phyloP scores from a whole-genome alignment of 805 yeast genomes.

The Ogataea pini region DNA sequence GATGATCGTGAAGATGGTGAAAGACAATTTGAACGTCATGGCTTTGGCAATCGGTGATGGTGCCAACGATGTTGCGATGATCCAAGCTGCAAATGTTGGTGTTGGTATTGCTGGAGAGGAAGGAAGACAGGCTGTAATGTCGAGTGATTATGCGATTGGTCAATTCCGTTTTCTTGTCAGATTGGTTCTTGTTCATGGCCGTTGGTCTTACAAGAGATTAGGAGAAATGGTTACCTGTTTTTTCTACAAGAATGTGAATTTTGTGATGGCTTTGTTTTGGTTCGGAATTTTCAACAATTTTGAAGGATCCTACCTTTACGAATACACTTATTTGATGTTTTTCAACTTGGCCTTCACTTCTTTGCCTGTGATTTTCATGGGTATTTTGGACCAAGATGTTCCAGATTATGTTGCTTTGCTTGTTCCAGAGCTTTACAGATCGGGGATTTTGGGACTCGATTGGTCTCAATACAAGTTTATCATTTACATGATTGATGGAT shows the following conservation, averaged over 20 bases:
- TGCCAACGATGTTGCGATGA: constrained; percentile 87
- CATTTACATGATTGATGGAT: constrained; percentile 66
- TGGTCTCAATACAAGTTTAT: constrained; percentile 63
- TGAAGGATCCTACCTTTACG: constrained; percentile 76
- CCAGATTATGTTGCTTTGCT: constrained; percentile 61
- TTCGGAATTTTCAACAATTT: constrained; percentile 66
- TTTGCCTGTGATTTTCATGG: constrained; percentile 72
- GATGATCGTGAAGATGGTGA: constrained; percentile 66
- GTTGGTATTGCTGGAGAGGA: constrained; percentile 88
- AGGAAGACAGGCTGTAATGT: constrained; percentile 86
- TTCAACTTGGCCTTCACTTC: constrained; percentile 83
- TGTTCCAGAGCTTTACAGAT: constrained; percentile 69
- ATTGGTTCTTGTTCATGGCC: constrained; percentile 74
- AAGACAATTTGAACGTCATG: constrained; percentile 64
- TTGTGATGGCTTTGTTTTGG: constrained; percentile 77
- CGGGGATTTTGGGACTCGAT: constrained; percentile 64
- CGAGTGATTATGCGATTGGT: constrained; percentile 80
- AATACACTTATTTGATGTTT: constrained; percentile 75
- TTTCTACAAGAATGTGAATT: constrained; percentile 74
- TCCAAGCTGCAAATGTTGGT: constrained; percentile 82
- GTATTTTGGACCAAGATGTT: constrained; percentile 75
- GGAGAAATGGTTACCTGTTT: constrained; percentile 79
- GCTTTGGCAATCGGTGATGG: constrained; percentile 86
- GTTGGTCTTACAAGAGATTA: constrained; percentile 76
- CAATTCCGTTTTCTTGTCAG: constrained; percentile 71